These are phyloP conservation scores for Maudiozyma saulgeensis DNA, from an alignment of 805 yeast genomes.

Conservation along the genomic window DNA sequence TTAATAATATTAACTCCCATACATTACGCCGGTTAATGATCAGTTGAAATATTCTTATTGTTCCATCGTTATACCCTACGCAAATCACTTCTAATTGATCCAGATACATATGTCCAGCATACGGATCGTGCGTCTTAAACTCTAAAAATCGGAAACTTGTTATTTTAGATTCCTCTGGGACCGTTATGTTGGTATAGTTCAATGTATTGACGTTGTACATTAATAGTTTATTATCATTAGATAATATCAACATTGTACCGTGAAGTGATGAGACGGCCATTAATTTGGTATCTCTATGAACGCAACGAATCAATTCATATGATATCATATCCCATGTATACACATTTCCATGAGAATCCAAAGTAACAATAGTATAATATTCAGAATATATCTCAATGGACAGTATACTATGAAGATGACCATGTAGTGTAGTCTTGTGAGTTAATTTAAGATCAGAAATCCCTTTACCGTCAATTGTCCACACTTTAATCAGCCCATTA, in stretches of 20 bases:
- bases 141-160: constrained; percentile 23
- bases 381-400: constrained; percentile 42
- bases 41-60: constrained; percentile 27
- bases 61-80: constrained; percentile 31
- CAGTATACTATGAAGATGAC: constrained; percentile 43
- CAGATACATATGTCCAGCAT: constrained; percentile 32
- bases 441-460: background rate
- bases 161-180: constrained; percentile 15
- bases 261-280: constrained; percentile 44
- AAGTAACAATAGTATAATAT: constrained; percentile 45
- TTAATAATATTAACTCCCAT: constrained; percentile 21
- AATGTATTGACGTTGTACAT: constrained; percentile 50
- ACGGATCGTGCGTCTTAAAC: constrained; percentile 7
- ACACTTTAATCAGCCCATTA: constrained; percentile 52
- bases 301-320: constrained; percentile 38
- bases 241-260: constrained; percentile 41
- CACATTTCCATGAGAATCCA: constrained; percentile 46
- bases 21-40: constrained; percentile 10
- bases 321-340: constrained; percentile 58
- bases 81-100: constrained; percentile 29
- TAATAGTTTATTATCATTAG: constrained; percentile 5
- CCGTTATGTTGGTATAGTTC: constrained; percentile 21
- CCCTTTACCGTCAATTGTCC: constrained; percentile 31
- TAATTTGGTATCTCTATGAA: constrained; percentile 18
- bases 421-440: constrained; percentile 35